Base-by-base conservation (phyloP, 345 rosid genomes). In the Salix arbutifolia region DNA sequence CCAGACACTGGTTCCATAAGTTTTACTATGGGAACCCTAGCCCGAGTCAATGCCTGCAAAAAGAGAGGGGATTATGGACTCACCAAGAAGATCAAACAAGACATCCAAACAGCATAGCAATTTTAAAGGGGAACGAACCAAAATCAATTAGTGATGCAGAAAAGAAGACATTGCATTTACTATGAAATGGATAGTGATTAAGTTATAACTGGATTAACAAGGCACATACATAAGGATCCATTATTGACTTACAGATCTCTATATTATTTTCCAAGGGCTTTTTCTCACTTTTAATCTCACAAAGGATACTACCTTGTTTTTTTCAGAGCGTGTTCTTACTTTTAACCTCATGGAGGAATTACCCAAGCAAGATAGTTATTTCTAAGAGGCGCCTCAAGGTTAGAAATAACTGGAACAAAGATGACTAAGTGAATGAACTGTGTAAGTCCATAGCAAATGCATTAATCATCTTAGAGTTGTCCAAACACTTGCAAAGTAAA, bases 11-110 rank as follows among this genome's bases (percentile, higher is more conserved):
- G 98, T 89, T 96, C 99, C 97, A 89, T 96, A 31, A 96, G 97
- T 89, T 93, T 96, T 70, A 93, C 99, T 78, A 96, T 89, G 33
- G 99, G 99, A 44, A 96, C 98, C 85, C 99, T 90, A 53, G 99
- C 99, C 70, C 93, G 90, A 10, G 97, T 90, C 52, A 96, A 74
- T 61, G 99, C 97, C 98, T 96, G 88, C 13, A 66, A 8, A 66
- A 8, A 62, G 33, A 71, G 74, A 35, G 42, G 23, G 26, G 60
- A 48, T 81, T 77, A 76, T 50, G 38, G 74, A 76, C 44, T 60
- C 25, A 16, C 53, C 33, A 64, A 50, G 38, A 64, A 33, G 67
- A 38, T 42, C 21, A 69, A 17, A 18, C 13, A 46, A 38, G 38
- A 31, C n/a, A 65, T 66, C 40, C 26, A 58, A 37, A 25, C 14